Conservation (phyloP, 805 yeast genomes). For the Candida coquimbonensis region DNA sequence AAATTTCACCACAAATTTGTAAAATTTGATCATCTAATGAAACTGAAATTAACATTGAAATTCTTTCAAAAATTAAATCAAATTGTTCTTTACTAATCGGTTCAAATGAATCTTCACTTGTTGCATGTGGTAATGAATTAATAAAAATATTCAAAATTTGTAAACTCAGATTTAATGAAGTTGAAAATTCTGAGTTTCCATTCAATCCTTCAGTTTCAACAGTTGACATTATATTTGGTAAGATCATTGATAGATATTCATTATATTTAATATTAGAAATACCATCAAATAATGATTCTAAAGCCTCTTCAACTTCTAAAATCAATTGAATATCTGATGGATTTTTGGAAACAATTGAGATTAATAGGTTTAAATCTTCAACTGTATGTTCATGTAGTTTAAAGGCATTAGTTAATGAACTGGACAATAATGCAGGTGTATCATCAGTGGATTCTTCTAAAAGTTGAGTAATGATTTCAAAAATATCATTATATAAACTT, state of each 20-base stretch:
- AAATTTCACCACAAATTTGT: conserved; percentile 71
- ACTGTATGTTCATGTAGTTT: conserved; percentile 31
- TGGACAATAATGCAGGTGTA: conserved; percentile 65
- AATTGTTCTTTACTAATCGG: conserved; percentile 18
- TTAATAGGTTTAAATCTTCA: conserved; percentile 45
- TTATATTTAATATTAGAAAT: conserved; percentile 40
- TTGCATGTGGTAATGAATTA: conserved; percentile 24
- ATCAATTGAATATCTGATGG: conserved; percentile 67
- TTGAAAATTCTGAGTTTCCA: conserved; percentile 40
- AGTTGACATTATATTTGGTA: conserved; percentile 43
- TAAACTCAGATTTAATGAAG: conserved; percentile 51
- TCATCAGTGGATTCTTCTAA: conserved; percentile 69
- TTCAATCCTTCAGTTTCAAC: conserved; percentile 17
- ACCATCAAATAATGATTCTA: conserved; percentile 49
- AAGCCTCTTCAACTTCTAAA: conserved; percentile 61
- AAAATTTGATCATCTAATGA: conserved; percentile 72
- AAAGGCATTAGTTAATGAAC: conserved; percentile 55
- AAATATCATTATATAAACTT: conserved; percentile 18
- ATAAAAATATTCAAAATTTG: conserved; percentile 49
- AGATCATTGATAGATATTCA: conserved; percentile 40
- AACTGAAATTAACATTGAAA: conserved; percentile 25
- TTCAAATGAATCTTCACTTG: conserved; percentile 23
- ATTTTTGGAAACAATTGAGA: conserved; percentile 62
- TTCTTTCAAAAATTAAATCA: conserved; percentile 34
- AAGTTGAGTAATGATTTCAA: conserved; percentile 28